Evolutionary conservation across 2,329 filamentous ascomycete species (phyloP).

Genomic region (Cadophora gregata): DNA sequence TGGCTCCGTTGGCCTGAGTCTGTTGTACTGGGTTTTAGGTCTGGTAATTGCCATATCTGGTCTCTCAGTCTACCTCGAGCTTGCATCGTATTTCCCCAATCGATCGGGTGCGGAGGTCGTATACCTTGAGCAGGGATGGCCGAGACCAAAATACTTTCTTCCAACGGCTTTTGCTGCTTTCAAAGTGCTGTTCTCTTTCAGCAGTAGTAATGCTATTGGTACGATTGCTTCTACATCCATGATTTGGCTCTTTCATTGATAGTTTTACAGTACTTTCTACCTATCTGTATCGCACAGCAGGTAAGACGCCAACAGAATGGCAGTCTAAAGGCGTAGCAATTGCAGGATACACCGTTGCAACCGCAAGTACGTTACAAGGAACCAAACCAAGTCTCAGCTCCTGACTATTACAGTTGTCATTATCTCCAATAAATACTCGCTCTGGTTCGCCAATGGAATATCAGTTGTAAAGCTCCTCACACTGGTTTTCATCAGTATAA

Average conservation of each 20-base stretch:
- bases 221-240: not conserved
- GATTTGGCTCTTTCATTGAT: not conserved
- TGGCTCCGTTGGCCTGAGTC: slow-evolving; percentile 65
- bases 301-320: slow-evolving; percentile 60
- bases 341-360: slow-evolving; percentile 48
- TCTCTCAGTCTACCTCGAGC: slow-evolving; percentile 67
- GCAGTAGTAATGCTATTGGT: slow-evolving; percentile 67
- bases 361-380: slow-evolving; percentile 53
- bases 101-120: slow-evolving; percentile 70
- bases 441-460: slow-evolving; percentile 61
- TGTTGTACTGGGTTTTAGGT: slow-evolving; percentile 71
- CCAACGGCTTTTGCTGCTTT: slow-evolving; percentile 69
- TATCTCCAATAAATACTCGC: slow-evolving; percentile 62
- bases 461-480: slow-evolving; percentile 65
- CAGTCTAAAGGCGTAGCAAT: slow-evolving; percentile 70
- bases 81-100: slow-evolving; percentile 69
- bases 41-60: slow-evolving; percentile 62
- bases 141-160: slow-evolving; percentile 67
- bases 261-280: slow-evolving; percentile 56
- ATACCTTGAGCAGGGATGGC: slow-evolving; percentile 72
- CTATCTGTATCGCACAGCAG: slow-evolving; percentile 66
- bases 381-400: not conserved
- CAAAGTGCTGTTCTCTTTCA: slow-evolving; percentile 67
- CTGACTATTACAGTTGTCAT: slow-evolving; percentile 47
- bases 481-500: slow-evolving; percentile 65